Evolutionary conservation across 2,329 filamentous ascomycete genomes (phyloP).

Genomic region (Zymoseptoria passerinii): DNA sequence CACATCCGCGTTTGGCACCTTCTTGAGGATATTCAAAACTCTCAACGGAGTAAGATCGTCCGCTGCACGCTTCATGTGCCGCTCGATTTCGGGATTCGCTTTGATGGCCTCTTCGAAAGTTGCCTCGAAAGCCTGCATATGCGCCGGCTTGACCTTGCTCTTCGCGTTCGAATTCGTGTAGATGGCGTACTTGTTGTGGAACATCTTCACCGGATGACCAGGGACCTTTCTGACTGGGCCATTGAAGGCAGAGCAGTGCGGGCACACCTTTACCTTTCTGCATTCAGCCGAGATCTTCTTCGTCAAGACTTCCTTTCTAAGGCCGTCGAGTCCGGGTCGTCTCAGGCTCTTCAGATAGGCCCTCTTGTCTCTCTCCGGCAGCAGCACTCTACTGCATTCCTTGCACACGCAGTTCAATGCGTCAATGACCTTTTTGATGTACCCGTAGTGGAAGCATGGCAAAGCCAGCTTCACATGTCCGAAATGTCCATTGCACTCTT

Average conservation of each 20-base stretch:
- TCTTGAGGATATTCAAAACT: slow-evolving; percentile 84
- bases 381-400: slow-evolving; percentile 72
- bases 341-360: slow-evolving; percentile 72
- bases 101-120: slow-evolving; percentile 76
- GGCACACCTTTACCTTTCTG: slow-evolving; percentile 75
- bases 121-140: slow-evolving; percentile 76
- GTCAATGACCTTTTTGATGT: slow-evolving; percentile 84
- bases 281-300: slow-evolving; percentile 87
- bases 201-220: slow-evolving; percentile 73
- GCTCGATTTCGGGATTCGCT: slow-evolving; percentile 73
- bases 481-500: slow-evolving; percentile 90
- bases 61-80: slow-evolving; percentile 82
- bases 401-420: slow-evolving; percentile 97
- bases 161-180: slow-evolving; percentile 83
- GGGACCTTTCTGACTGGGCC: slow-evolving; percentile 87
- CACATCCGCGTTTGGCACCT: slow-evolving; percentile 75
- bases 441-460: slow-evolving; percentile 92
- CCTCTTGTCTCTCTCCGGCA: slow-evolving; percentile 72
- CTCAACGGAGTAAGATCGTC: slow-evolving; percentile 88
- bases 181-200: slow-evolving; percentile 82
- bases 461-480: slow-evolving; percentile 85
- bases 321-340: slow-evolving; percentile 73
- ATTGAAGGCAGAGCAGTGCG: slow-evolving; percentile 72
- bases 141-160: slow-evolving; percentile 72
- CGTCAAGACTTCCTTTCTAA: slow-evolving; percentile 72